Evolutionary conservation across 2,329 filamentous ascomycete genomes (phyloP), one percentile per base, ranked within the genome.

Genomic region (Beauveria asiatica): DNA sequence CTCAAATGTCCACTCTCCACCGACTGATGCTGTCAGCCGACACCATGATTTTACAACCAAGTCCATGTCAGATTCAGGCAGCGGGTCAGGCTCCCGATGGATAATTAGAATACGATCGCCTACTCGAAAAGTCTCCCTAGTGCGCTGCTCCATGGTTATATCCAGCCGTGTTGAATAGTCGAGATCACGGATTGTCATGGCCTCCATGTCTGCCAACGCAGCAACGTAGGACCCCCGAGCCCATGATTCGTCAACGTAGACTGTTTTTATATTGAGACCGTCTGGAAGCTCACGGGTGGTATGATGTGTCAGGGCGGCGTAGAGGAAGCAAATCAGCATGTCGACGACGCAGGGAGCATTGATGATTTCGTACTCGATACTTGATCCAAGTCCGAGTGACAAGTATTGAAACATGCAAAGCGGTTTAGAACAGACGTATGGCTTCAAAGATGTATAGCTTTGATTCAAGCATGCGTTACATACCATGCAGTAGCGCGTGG

Each of bases 331-430:
- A 51, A 95, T 74, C 0, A 97, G 80, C 2, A 97, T 78, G 69
- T 97, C 92, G 13, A 96, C 89, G 1, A 96, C 90, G 60, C 86
- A 84, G 1, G 91, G 90, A 68, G 92, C 89, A 13, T 83, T 83
- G 27, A 88, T 68, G 23, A 97, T 88, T 68, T 96, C 91, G 69
- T 92, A 85, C 70, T 97, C 92, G 60, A 96, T 84, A 66, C 85
- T 91, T 1, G 90, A 88, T 0, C 92, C 92, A 67, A 96, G 87
- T 0, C 90, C 91, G n/a, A 95, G 78, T 17, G 83, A 80, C 80
- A 96, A 89, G 74, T 94, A 96, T 69, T 97, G 92, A 67, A 89
- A 96, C 4, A 96, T 76, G 67, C 92, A 97, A 3, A 97, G 78
- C 1, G 80, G 77, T 13, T 83, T 81, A 23, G 83, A 83, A 73